A percentile compares a stretch with the other conserved stretches of the same genome.
Conservation (phyloP, 2,329 filamentous ascomycete species). For the Xylaria sp. region DNA sequence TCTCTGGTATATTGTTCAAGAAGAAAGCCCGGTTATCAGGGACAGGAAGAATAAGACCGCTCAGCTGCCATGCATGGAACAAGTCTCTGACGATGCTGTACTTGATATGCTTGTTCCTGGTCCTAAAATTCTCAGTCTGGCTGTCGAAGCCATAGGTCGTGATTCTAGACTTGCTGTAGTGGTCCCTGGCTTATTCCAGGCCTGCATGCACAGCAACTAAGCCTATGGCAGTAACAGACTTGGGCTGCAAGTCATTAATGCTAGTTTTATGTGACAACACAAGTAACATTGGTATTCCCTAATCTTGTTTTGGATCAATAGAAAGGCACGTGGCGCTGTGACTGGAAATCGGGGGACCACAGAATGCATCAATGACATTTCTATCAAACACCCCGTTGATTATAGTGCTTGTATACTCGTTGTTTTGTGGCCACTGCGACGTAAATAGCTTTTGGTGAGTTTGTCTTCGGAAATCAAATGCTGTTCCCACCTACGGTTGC, state of each 20-base stretch:
- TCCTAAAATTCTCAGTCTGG: constrained; percentile 16
- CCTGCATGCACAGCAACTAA: too few relatives aligned
- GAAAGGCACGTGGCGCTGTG: not conserved
- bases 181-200: too few relatives aligned
- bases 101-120: constrained; percentile 5
- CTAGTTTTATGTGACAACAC: not conserved
- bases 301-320: not conserved
- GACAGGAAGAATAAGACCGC: not conserved
- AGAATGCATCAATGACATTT: not conserved
- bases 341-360: not conserved
- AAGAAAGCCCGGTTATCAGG: not conserved
- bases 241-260: too few relatives aligned
- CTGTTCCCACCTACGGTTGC: not conserved
- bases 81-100: not conserved
- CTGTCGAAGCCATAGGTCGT: constrained; percentile 19
- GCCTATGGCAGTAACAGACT: too few relatives aligned
- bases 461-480: not conserved
- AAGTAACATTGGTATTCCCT: too few relatives aligned
- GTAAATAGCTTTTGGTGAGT: not conserved
- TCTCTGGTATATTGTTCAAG: not conserved
- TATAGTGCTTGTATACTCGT: not conserved
- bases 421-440: not conserved
- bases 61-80: not conserved
- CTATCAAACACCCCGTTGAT: not conserved
- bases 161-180: constrained; percentile 15